Base-by-base conservation (phyloP, 352 stramenopile genomes). In the Pythium rishiriense region DNA sequence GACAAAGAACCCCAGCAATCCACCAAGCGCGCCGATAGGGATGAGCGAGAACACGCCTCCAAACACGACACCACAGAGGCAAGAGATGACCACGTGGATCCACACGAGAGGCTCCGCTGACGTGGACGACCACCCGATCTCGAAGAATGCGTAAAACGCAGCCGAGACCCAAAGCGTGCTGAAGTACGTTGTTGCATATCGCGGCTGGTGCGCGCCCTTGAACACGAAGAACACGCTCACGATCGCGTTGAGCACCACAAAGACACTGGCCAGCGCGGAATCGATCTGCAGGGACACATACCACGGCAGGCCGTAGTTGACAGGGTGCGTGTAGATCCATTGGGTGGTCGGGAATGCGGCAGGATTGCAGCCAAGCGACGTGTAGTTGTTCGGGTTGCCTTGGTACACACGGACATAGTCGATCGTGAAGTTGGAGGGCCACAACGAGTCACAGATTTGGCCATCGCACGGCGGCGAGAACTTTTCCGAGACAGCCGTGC, bases 351-450 rank as follows among this genome's bases (percentile, higher is more conserved):
- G 94, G 55, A 93, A 98, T 3, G 82, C 79, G 21, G 79, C 64
- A 7, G 96, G 94, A 66, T 97, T 95, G 77, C 96, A 99, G 0
- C 96, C 96, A 8, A 96, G 68, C 29, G 94, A 97, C 61, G 96
- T 97, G 52, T 92, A 93, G 37, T 85, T 76, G 68, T 97, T 91
- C 69, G 90, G 73, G 42, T 91, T 90, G 48, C 85, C 92, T 71
- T 99, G 94, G 63, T 98, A 99, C 22, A 98, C 81, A 25, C 96
- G 91, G 7, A 99, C 86, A 58, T 96, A 97, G 73, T 99, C 94
- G 74, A 99, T 98, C 48, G 91, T 96, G 69, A 98, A 97, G 71
- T 94, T 93, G 15, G 85, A 91, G 5, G 88, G 88, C 87, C 87
- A 96, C 21, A 94, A 37, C 43, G 94, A 98, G 70, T 98, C 81